These are phyloP conservation scores for Quercus robur DNA, from an alignment of 306 rosid species.

Conservation along the genomic window DNA sequence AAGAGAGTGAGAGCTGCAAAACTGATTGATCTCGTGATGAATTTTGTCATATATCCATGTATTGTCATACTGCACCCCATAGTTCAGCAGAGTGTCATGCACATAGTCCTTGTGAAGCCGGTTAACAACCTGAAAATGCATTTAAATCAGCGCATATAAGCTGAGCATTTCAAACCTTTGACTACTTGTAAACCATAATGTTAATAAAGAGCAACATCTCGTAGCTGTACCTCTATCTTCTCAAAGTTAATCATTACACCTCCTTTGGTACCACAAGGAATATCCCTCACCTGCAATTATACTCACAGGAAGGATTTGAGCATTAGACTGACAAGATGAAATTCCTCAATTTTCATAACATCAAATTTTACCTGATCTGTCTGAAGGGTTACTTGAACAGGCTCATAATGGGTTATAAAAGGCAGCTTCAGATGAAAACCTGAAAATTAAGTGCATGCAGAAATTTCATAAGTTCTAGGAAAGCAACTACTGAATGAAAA, in stretches of 20 bases:
- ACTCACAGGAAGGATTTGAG: not conserved
- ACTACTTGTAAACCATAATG: no score
- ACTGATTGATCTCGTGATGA: no score
- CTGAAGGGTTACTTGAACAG: conserved; percentile 93
- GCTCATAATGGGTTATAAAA: conserved; percentile 73
- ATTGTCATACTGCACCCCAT: no score
- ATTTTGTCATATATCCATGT: no score
- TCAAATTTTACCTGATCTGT: conserved; percentile 57
- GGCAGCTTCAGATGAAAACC: conserved; percentile 93
- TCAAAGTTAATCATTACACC: conserved; percentile 88
- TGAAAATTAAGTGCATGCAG: conserved; percentile 24
- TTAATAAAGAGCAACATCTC: not conserved
- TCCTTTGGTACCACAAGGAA: conserved; percentile 97
- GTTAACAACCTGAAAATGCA: no score
- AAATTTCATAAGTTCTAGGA: not conserved
- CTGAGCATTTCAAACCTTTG: no score
- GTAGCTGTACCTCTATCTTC: conserved; percentile 75
- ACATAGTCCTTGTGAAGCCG: no score
- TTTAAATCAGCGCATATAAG: no score
- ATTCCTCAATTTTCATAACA: not conserved
- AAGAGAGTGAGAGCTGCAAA: no score
- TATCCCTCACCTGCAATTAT: conserved; percentile 70
- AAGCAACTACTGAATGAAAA: not conserved
- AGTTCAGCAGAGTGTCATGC: no score
- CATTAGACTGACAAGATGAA: not conserved